Base-by-base conservation (phyloP, 2,329 filamentous ascomycete genomes). In the Talaromyces sp. region DNA sequence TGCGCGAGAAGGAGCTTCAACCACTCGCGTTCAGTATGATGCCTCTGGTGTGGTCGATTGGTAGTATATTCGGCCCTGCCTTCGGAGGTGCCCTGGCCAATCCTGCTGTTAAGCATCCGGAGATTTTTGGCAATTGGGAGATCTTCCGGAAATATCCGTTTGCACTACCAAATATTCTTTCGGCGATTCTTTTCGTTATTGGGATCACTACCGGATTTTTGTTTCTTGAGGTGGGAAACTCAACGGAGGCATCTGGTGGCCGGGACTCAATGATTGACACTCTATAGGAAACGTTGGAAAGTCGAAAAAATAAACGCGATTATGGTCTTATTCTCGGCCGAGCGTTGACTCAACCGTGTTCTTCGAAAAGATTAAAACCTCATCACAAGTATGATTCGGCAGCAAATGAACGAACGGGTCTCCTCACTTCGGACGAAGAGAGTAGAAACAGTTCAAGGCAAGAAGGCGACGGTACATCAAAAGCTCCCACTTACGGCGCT, bases 11-110 rank as follows among this genome's bases (percentile, higher is more conserved):
- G 70, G 88, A 91, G 68, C 79, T 96, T 6, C 93, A 97, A 68
- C 92, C 93, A 0, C 80, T 85, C 54, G 94, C 94, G 0, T 97
- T 97, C 72, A 91, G 88, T 63, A 80, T 97, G 46, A 97, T 97
- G 92, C 93, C 93, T 3, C 76, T 97, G 15, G 89, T 88, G 1
- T 97, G 91, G 88, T 91, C 87, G 10, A 78, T 97, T 54, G 93
- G 93, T 0, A 89, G 86, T 36, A 90, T 96, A 37, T 89, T 96
- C 64, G 93, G 93, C 0, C 93, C 93, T 1, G 87, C 85, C 3
- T 88, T 97, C 67, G 93, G 93, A 28, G 93, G 93, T 4, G 86
- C 91, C 61, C 84, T 97, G 60, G 90, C 91, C 8, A 87, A 90
- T 59, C 93, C 93, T 0, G 85, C 87, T 1, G 81, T 87, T 60